A percentile compares a stretch with the other conserved stretches of the same genome.
Evolutionary conservation across 164 flowering plant species (phyloP).

Genomic region (Echeveria elegans): DNA sequence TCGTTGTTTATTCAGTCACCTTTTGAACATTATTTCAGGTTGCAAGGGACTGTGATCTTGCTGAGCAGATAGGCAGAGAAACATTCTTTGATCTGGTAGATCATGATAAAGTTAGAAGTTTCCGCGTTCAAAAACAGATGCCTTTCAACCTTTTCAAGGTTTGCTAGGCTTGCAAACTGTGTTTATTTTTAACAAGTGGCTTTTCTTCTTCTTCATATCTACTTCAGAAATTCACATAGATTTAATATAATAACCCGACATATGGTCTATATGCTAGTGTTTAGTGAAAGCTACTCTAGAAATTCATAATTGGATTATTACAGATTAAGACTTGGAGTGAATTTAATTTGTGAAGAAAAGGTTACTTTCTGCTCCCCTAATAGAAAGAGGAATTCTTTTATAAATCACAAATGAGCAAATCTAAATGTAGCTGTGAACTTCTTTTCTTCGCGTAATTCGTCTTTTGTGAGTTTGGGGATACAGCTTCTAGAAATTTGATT

Average conservation of each 20-base stretch:
- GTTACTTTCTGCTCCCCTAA: neutral
- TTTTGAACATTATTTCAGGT: conserved; percentile 29
- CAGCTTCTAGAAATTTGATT: neutral
- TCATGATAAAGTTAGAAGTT: conserved; percentile 75
- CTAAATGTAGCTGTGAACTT: neutral
- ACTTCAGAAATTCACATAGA: neutral
- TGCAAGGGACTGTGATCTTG: conserved; percentile 66
- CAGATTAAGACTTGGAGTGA: neutral
- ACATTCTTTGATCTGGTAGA: conserved; percentile 81
- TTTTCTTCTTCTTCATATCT: neutral
- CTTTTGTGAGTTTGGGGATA: neutral
- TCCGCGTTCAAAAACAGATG: conserved; percentile 65
- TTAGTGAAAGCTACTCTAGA: neutral
- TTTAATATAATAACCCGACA: neutral
- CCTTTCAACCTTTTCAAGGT: conserved; percentile 63
- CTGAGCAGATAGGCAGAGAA: conserved; percentile 64
- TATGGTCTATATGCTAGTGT: neutral
- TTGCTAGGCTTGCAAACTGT: neutral
- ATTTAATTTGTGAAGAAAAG: neutral
- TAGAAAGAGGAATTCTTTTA: too few species aligned
- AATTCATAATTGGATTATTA: neutral
- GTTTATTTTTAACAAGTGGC: neutral
- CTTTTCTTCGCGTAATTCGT: neutral
- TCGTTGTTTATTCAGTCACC: neutral
- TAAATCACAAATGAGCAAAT: too few species aligned